Evolutionary conservation across 1,284 basidiomycete species (phyloP), one percentile per base, ranked within the genome.

Genomic region (Trametes pubescens): DNA sequence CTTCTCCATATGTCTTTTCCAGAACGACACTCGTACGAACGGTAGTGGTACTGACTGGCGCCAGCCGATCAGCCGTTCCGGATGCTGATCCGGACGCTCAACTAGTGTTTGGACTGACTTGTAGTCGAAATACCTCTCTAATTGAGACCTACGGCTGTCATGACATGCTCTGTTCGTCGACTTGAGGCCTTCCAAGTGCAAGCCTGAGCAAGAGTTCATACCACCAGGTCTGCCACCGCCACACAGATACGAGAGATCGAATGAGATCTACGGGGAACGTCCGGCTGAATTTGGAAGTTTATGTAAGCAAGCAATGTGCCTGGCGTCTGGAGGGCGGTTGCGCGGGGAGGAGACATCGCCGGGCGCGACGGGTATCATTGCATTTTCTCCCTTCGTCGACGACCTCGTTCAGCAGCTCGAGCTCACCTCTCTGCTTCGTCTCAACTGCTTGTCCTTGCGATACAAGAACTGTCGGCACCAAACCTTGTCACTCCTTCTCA

Each of bases 301-400:
- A 57, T 10, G 46, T 57, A 38, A 57, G 46, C 34, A 21, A 6
- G 29, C 35, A 57, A 38, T 57, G 56, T 57, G 5, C 47, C 56
- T 49, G 46, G 32, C 21, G 54, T 22, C 54, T 35, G 40, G 26
- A 11, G 32, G 32, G 24, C 11, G 26, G 24, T 4, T 18, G 32
- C 3, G 14, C 40, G n/a, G 55, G 16, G 34, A 18, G 21, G 22
- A 38, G 34, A 38, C 44, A 48, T 22, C 26, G 44, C 18, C 14
- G 29, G 18, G 16, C 14, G n/a, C 43, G n/a, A 47, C 44, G 53
- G 26, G 21, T 26, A 55, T 43, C 53, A 44, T 55, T 32, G 29
- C 53, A 44, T 55, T 32, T 49, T 34, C 21, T 40, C 35, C 38
- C 37, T 32, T 43, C 16, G 32, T 32, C 56, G 29, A 35, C 55